Conservation (phyloP, 2,329 filamentous ascomycete genomes). For the Pyricularia pennisetigena region DNA sequence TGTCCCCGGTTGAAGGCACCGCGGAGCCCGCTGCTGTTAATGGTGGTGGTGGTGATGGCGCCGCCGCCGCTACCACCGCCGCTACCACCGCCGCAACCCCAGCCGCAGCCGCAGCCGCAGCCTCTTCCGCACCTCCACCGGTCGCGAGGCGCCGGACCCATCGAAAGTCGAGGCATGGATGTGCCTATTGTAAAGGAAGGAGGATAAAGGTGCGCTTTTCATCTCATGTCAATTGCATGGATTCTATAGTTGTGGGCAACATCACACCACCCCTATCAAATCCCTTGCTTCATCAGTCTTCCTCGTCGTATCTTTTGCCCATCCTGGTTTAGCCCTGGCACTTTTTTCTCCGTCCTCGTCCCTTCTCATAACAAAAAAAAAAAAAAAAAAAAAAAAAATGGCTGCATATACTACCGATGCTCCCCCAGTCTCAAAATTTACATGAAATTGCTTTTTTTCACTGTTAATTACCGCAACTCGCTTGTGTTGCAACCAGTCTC, state of each 20-base stretch:
- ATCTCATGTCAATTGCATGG: neutral
- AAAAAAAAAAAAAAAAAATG: no score
- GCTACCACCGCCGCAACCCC: no score
- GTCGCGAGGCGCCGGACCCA: conserved; percentile 3
- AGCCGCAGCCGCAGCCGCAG: neutral
- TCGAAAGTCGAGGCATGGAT: conserved; percentile 3
- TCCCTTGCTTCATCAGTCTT: neutral
- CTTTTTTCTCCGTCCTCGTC: no score
- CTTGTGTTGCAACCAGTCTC: no score
- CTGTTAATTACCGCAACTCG: neutral
- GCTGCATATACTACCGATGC: neutral
- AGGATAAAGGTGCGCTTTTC: conserved; percentile 4
- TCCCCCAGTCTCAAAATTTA: neutral
- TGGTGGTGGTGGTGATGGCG: neutral
- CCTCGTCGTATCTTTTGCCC: neutral
- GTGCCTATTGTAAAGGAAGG: conserved; percentile 3
- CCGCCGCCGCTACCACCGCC: neutral
- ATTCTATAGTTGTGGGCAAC: neutral
- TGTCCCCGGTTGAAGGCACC: neutral
- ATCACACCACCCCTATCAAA: neutral
- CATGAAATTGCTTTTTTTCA: neutral
- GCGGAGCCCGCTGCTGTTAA: neutral
- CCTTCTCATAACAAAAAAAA: neutral
- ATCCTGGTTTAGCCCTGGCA: neutral
- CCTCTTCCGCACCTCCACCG: neutral